Conservation (phyloP, 331 rosid genomes). For the Arachis monticola region DNA sequence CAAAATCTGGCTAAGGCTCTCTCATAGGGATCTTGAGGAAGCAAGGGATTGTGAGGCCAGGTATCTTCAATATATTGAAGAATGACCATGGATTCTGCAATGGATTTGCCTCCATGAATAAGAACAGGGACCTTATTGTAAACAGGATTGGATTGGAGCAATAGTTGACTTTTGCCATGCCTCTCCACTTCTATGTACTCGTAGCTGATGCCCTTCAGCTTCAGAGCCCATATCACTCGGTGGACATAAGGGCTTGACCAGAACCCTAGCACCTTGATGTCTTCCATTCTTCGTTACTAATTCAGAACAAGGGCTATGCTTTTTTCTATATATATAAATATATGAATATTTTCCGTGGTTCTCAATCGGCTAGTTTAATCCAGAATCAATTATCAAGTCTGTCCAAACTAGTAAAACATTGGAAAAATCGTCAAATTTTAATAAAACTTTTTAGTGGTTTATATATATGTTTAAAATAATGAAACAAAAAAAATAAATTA, state of each 20-base stretch:
- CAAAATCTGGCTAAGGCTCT: constrained; percentile 47
- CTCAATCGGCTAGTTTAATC: constrained; percentile 28
- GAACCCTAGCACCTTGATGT: constrained; percentile 44
- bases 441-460: no score
- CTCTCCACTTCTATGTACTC: constrained; percentile 45
- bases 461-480: no score
- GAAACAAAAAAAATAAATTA: no score
- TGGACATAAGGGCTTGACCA: constrained; percentile 53
- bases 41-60: constrained; percentile 44
- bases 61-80: constrained; percentile 51
- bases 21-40: constrained; percentile 35
- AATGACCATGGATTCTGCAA: constrained; percentile 42
- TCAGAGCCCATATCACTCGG: constrained; percentile 50
- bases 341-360: constrained; percentile 29
- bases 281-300: constrained; percentile 33
- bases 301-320: no score
- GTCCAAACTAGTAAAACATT: no score
- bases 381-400: background rate
- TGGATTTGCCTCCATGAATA: constrained; percentile 43
- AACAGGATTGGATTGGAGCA: constrained; percentile 46
- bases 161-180: constrained; percentile 36
- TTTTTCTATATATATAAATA: background rate
- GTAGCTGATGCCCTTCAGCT: constrained; percentile 43
- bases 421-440: no score
- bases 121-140: constrained; percentile 50